phyloP scores from a whole-genome alignment of 1,284 basidiomycete species.

The Puccinia novopanici region DNA sequence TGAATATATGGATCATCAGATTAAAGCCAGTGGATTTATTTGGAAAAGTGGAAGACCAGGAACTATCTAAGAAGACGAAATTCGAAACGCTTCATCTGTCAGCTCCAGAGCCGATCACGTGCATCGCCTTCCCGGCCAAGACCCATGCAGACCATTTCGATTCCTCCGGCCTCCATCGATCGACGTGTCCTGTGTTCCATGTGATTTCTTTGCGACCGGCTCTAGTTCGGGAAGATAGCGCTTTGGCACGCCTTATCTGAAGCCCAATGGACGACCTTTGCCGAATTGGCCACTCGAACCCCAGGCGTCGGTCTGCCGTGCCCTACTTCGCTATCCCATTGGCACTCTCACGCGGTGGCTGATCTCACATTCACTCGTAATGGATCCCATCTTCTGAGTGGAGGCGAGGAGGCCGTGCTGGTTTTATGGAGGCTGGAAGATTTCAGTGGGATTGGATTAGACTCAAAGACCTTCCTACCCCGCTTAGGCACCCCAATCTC shows the following conservation, averaged over 20 bases:
- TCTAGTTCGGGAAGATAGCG: slow-evolving; percentile 46
- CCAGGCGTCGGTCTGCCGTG: slow-evolving; percentile 20
- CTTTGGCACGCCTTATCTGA: slow-evolving; percentile 48
- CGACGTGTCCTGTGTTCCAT: slow-evolving; percentile 32
- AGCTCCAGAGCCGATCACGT: slow-evolving; percentile 37
- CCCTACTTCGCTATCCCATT: slow-evolving; percentile 79
- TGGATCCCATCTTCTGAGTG: slow-evolving; percentile 88
- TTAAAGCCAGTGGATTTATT: slow-evolving; percentile 28
- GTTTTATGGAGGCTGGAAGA: slow-evolving; percentile 88
- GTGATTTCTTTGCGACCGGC: slow-evolving; percentile 50
- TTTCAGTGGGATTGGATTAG: slow-evolving; percentile 63
- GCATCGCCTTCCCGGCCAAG: slow-evolving; percentile 48
- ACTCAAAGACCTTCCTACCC: slow-evolving; percentile 83
- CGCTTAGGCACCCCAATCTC: slow-evolving; percentile 82
- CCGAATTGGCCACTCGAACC: neutral
- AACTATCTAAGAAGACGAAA: slow-evolving; percentile 15
- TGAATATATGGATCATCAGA: slow-evolving; percentile 44
- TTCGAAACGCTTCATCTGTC: slow-evolving; percentile 31
- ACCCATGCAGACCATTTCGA: slow-evolving; percentile 33
- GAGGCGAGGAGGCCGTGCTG: slow-evolving; percentile 91
- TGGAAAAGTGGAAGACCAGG: neutral
- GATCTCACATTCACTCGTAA: slow-evolving; percentile 84
- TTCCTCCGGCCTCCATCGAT: slow-evolving; percentile 30
- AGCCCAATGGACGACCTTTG: slow-evolving; percentile 34
- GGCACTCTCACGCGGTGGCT: slow-evolving; percentile 95